These are phyloP conservation scores for Candida sojae DNA, from an alignment of 1,139 yeast species.

Conservation along the genomic window DNA sequence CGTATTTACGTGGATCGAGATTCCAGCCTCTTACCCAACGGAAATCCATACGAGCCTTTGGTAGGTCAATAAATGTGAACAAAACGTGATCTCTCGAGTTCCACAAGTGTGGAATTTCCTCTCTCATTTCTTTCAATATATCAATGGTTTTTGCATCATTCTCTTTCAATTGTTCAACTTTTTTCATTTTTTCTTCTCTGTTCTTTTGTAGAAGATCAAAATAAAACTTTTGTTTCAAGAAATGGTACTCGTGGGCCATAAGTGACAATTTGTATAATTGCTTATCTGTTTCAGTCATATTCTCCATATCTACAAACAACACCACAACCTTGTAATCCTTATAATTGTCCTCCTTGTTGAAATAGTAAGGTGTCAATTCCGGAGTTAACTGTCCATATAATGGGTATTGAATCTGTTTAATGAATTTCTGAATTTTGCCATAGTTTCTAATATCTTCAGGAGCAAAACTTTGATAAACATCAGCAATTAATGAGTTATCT, in stretches of 20 bases:
- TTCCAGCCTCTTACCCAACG: constrained; percentile 45
- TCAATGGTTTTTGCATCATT: constrained; percentile 40
- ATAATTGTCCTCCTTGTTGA: constrained; percentile 26
- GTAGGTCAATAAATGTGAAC: constrained; percentile 56
- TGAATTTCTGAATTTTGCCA: constrained; percentile 49
- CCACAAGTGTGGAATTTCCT: constrained; percentile 48
- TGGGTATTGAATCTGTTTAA: constrained; percentile 50
- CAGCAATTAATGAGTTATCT: constrained; percentile 54
- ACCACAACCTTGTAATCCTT: constrained; percentile 51
- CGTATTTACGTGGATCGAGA: constrained; percentile 30
- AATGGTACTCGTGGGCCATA: constrained; percentile 56
- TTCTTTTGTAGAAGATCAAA: constrained; percentile 37
- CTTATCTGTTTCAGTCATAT: constrained; percentile 35
- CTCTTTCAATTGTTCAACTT: constrained; percentile 44
- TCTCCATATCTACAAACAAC: constrained; percentile 49
- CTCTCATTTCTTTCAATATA: constrained; percentile 49
- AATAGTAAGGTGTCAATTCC: constrained; percentile 31
- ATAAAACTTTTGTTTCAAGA: constrained; percentile 44
- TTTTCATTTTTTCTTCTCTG: constrained; percentile 44
- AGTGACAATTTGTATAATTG: constrained; percentile 46
- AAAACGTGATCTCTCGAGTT: constrained; percentile 41
- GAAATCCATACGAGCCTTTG: constrained; percentile 27
- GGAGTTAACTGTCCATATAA: constrained; percentile 53
- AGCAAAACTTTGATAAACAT: constrained; percentile 59
- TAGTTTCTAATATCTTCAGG: constrained; percentile 61